Base-by-base conservation (phyloP, 495 filamentous ascomycete species). In the Penicillium alfredii region DNA sequence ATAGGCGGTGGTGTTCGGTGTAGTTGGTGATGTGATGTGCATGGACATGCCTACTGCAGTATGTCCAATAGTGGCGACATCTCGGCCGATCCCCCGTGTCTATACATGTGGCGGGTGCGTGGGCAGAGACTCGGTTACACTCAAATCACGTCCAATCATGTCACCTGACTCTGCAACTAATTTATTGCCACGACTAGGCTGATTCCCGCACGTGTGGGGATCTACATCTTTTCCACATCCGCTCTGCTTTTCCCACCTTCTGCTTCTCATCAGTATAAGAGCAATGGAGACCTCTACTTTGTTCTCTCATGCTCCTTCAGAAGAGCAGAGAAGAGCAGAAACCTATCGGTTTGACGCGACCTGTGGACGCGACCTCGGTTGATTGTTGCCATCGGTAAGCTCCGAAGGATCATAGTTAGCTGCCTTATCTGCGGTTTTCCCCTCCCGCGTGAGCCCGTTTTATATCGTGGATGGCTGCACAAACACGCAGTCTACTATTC, bases 341-440 rank as follows among this genome's bases (percentile, higher is more conserved):
- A 30, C 22, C 29, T 33, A 20, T 40, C 21, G 4, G 21, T 25
- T 25, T 15, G 3, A 5, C 30, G 29, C 19, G 20, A 19, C 11
- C 10, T 26, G 21, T 21, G 16, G 9, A 30, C 19, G 8, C 24
- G 8, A 29, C 33, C 13, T 27, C 8, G 19, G 15, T 14, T 35
- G 18, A n/a, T 24, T 45, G 33, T 24, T 36, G 14, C n/a, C 14
- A 17, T 40, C 42, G 42, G 42, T 34, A 17, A 33, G 21, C 25
- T 34, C 54, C 54, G 54, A 47, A 24, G 7, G 17, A 26, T 32
- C 38, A 53, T 44, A 42, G 12, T 42, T 25, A 37, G 35, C 36
- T 28, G 36, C 33, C 37, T 51, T 47, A 47, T 55, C 46, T 44
- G 34, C 26, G 14, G 20, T 37, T 27, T 34, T n/a, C 26, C 28